Conservation (phyloP, 306 rosid species). For the Urtica urens region DNA sequence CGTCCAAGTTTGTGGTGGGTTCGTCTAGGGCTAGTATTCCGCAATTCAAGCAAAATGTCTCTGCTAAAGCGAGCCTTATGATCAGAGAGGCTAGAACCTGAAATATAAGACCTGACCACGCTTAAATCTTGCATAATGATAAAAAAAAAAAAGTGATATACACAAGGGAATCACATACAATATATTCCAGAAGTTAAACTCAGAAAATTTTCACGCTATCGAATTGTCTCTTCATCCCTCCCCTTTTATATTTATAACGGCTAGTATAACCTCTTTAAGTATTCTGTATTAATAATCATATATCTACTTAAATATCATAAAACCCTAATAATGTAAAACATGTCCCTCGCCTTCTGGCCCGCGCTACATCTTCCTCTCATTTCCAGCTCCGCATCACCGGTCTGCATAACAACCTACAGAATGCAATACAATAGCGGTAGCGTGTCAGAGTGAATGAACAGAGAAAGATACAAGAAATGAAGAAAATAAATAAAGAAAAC, state of each 20-base stretch:
- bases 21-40: slow-evolving; percentile 94
- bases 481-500: slow-evolving; percentile 5
- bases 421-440: neutral
- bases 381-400: slow-evolving; percentile 90
- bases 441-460: neutral
- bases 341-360: slow-evolving; percentile 67
- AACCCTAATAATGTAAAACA: no score
- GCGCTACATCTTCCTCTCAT: slow-evolving; percentile 99
- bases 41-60: slow-evolving; percentile 92
- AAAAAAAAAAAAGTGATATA: neutral
- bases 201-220: no score
- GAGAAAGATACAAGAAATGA: neutral
- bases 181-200: no score
- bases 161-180: no score
- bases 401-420: slow-evolving; percentile 89
- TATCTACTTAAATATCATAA: no score
- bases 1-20: slow-evolving; percentile 94
- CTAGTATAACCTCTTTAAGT: no score
- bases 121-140: neutral
- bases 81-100: slow-evolving; percentile 98
- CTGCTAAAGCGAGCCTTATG: slow-evolving; percentile 88
- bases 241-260: no score
- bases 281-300: no score
- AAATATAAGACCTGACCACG: slow-evolving; percentile 8
- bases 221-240: no score